Conservation (phyloP, 805 yeast species). For the Ogataea neopini region DNA sequence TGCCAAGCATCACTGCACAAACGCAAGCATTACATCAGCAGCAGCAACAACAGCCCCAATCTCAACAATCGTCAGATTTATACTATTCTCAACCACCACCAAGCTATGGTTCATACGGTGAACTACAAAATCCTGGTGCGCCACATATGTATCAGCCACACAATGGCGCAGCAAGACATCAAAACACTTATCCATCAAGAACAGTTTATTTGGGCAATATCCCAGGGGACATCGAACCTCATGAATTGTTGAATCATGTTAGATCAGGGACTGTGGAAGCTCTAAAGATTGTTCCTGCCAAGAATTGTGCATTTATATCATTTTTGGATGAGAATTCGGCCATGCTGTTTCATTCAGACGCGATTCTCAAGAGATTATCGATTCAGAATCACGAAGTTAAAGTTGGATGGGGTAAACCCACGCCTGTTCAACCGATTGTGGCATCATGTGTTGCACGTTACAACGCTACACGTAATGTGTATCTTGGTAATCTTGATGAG, state of each 20-base stretch:
- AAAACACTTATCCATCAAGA: constrained; percentile 46
- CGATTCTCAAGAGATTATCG: constrained; percentile 77
- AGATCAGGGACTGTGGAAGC: constrained; percentile 87
- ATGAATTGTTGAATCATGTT: constrained; percentile 85
- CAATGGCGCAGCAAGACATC: constrained; percentile 1
- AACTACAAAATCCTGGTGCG: background rate
- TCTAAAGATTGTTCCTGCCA: constrained; percentile 74
- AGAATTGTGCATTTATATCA: constrained; percentile 87
- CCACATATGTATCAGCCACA: constrained; percentile 2
- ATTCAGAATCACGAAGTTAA: constrained; percentile 80
- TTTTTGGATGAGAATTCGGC: constrained; percentile 90
- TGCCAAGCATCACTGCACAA: background rate
- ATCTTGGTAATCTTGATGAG: constrained; percentile 71
- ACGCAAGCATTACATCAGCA: background rate
- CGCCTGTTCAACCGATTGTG: constrained; percentile 73
- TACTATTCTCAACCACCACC: background rate
- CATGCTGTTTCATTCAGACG: constrained; percentile 88
- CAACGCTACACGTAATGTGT: constrained; percentile 93
- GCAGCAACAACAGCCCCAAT: background rate
- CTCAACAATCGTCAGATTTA: background rate
- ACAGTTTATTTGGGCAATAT: constrained; percentile 90
- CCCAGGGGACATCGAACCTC: constrained; percentile 76
- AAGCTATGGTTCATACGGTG: background rate
- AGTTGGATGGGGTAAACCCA: constrained; percentile 91
- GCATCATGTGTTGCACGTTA: constrained; percentile 75